Base-by-base conservation (phyloP, 352 stramenopile genomes). In the Phytophthora podocarpi region DNA sequence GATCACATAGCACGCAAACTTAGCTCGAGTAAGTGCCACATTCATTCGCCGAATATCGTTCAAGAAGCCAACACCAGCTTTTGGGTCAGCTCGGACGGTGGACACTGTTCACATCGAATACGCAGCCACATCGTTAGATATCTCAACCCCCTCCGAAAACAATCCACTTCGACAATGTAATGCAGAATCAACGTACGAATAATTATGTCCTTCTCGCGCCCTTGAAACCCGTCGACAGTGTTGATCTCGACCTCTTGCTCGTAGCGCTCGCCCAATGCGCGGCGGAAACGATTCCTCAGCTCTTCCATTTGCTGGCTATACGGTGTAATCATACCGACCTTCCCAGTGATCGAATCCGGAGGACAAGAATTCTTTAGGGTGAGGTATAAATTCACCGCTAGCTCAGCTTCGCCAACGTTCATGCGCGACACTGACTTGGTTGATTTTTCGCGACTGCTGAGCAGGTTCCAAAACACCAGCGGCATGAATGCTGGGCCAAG, bases 281-380 rank as follows among this genome's bases (percentile, higher is more conserved):
- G 64, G 2, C 68, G 69, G 37, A 96, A 96, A 0, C 72, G 69
- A 16, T 70, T 84, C 18, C 63, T 69, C 4, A 95, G 59, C 55
- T 96, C 86, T n/a, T 95, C 85, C 83, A 95, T 90, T 75, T 97
- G 89, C 45, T 93, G 84, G n/a, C 76, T 91, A 59, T 97, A 97
- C 4, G 89, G 89, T 1, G 89, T 96, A 70, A 97, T 96, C 66
- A 96, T 87, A 27, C 89, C 89, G 18, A 96, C 85, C 62, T 93
- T 93, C 6, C 87, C 85, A 18, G 81, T 70, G 24, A 96, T 80
- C 3, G 78, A 63, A 39, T 94, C 74, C 2, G 83, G 85, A 5
- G 87, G 84, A 63, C 87, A 96, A 0, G 84, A 87, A 32, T 94
- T 91, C 48, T 90, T 90, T 24, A 96, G 59, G 2, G 87, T 96